Evolutionary conservation across 306 rosid genomes (phyloP), one percentile per base, ranked within the genome.

Genomic region (Begonia peltatifolia): DNA sequence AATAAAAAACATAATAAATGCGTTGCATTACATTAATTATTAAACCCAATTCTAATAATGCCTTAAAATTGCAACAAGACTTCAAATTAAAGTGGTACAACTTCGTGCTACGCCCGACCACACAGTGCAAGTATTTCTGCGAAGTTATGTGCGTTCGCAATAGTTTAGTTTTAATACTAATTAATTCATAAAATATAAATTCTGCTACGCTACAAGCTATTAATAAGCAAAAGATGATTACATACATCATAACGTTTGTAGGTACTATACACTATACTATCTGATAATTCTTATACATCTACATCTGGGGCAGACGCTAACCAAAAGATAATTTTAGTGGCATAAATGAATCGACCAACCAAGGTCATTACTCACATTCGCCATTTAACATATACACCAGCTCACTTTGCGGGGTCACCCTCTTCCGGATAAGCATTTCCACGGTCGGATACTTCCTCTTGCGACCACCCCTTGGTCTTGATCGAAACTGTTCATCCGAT

Each of bases 401-500:
- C 14, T 71, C 61, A 65, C 63, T 63, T 17, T 84, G 94, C 0
- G 87, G 86, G 1, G 74, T 69, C 44, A 90, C 76, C 59, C 99
- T 81, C 76, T 83, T 90, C 64, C 94, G 68, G 23, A 79, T 47
- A 17, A 90, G 62, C 86, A 86, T 80, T 71, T 80, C 94, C 13
- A 83, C 59, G 0, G 79, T 69, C 9, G 95, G 95, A 47, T 48
- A 79, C 43, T 12, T 50, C 67, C 99, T 83, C 76, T 90, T 90
- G 25, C 56, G 53, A 54, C 99, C 95, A 14, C 99, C 99, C 56
- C 83, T 78, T 1, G 82, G 75, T 77, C 80, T 79, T 23, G 95
- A 80, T 43, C 75, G 80, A 61, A 79, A 90, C 63, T 61, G 75
- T 63, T 73, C 81, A 47, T 90, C 96, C 4, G 74, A 62, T 63